These are phyloP conservation scores for Vanrija pseudolonga DNA, from an alignment of 1,284 basidiomycete genomes.

Conservation along the genomic window DNA sequence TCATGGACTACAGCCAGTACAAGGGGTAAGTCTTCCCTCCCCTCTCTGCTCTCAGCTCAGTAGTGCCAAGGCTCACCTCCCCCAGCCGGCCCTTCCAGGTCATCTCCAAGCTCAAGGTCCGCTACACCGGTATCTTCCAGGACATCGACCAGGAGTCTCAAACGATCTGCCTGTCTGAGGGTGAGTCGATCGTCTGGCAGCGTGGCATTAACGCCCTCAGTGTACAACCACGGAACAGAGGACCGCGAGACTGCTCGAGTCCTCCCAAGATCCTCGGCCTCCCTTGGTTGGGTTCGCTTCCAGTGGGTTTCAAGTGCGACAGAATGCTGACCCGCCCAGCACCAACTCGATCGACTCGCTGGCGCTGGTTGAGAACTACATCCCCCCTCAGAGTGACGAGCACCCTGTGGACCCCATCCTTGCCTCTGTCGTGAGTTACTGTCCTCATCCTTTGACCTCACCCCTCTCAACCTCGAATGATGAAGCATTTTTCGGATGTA, in stretches of 20 bases:
- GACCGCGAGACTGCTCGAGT: slow-evolving; percentile 34
- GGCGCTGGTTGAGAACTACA: slow-evolving; percentile 41
- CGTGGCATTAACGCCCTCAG: slow-evolving; percentile 14
- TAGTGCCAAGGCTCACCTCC: background rate
- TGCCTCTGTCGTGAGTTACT: slow-evolving; percentile 41
- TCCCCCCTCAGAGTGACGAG: slow-evolving; percentile 30
- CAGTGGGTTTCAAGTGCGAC: slow-evolving; percentile 56
- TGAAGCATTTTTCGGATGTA: slow-evolving; percentile 47
- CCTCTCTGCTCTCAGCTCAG: background rate
- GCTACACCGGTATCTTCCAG: slow-evolving; percentile 47
- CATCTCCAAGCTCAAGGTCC: slow-evolving; percentile 42
- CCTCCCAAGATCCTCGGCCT: slow-evolving; percentile 30
- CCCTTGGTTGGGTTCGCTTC: slow-evolving; percentile 63
- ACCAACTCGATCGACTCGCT: slow-evolving; percentile 46
- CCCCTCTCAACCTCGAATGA: slow-evolving; percentile 24
- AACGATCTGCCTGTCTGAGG: slow-evolving; percentile 43
- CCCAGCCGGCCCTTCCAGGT: slow-evolving; percentile 46
- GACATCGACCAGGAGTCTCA: slow-evolving; percentile 44
- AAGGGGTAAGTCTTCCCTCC: slow-evolving; percentile 20
- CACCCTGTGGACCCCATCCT: slow-evolving; percentile 38
- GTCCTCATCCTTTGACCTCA: background rate
- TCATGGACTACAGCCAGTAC: slow-evolving; percentile 44
- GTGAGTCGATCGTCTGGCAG: slow-evolving; percentile 15
- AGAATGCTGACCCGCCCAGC: slow-evolving; percentile 15
- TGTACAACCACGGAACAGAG: slow-evolving; percentile 47